Conservation (phyloP, 495 filamentous ascomycete genomes). For the Amphirosellinia nigrospora region DNA sequence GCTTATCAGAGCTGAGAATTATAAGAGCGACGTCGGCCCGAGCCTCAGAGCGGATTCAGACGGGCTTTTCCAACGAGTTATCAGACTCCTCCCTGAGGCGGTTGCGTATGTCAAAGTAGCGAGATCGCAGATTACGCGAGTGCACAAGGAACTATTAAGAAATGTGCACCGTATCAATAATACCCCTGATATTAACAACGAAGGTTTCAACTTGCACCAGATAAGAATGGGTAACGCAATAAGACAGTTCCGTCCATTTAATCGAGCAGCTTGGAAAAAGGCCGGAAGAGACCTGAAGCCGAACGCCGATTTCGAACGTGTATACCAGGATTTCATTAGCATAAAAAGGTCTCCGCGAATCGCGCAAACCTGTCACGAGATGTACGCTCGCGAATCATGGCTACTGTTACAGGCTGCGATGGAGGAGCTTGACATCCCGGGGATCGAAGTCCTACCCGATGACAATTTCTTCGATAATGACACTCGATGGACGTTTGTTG, state of each 20-base stretch:
- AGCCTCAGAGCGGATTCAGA: neutral
- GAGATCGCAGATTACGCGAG: neutral
- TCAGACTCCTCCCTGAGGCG: neutral
- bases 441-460: neutral
- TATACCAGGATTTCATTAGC: neutral
- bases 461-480: conserved; percentile 18
- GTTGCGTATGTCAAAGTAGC: neutral
- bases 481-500: conserved; percentile 29
- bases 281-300: neutral
- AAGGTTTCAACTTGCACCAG: neutral
- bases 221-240: neutral
- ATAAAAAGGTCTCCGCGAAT: neutral
- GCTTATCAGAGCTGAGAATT: neutral
- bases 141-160: conserved; percentile 7
- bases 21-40: neutral
- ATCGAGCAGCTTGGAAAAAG: neutral
- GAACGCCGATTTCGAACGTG: neutral
- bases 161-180: neutral
- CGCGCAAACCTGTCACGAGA: neutral
- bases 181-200: neutral
- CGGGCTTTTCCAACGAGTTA: neutral
- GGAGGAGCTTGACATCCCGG: neutral
- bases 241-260: neutral
- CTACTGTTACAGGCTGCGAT: neutral
- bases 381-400: neutral